Evolutionary conservation across 2,329 filamentous ascomycete species (phyloP).

Genomic region (Penicillium corylophilum): DNA sequence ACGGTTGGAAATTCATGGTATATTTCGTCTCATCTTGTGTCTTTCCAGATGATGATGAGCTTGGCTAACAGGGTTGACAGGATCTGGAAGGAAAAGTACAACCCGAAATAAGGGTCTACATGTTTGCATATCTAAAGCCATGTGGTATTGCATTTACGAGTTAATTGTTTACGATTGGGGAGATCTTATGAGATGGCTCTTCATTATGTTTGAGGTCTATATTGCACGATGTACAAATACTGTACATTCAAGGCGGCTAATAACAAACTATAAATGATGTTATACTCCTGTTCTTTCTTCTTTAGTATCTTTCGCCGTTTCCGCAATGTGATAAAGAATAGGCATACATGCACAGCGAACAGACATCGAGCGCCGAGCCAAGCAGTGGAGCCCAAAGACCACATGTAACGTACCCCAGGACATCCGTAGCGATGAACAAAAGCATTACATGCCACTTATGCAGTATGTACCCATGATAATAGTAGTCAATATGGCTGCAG

Average conservation of each 20-base stretch:
- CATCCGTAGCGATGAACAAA: neutral
- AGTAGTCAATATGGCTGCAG: neutral
- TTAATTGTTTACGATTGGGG: neutral
- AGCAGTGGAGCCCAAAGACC: neutral
- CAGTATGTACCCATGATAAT: neutral
- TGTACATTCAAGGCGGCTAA: neutral
- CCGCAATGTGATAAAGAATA: too few species aligned
- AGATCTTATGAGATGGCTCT: neutral
- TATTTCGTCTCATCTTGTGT: slow-evolving; percentile 39
- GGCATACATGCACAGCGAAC: neutral
- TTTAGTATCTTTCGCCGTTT: too few species aligned
- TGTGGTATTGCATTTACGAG: neutral
- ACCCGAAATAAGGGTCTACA: neutral
- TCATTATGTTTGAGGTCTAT: neutral
- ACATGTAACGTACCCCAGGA: neutral
- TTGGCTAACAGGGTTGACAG: neutral
- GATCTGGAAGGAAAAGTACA: slow-evolving; percentile 1
- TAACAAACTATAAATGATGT: neutral
- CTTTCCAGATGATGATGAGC: neutral
- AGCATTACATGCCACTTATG: neutral
- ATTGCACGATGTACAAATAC: neutral
- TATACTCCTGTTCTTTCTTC: too few species aligned
- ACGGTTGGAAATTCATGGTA: slow-evolving; percentile 94
- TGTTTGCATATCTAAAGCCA: neutral
- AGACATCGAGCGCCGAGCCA: neutral